A percentile compares a stretch with the other conserved stretches of the same genome.
phyloP scores from a whole-genome alignment of 805 yeast genomes.

The Spathaspora passalidarum region DNA sequence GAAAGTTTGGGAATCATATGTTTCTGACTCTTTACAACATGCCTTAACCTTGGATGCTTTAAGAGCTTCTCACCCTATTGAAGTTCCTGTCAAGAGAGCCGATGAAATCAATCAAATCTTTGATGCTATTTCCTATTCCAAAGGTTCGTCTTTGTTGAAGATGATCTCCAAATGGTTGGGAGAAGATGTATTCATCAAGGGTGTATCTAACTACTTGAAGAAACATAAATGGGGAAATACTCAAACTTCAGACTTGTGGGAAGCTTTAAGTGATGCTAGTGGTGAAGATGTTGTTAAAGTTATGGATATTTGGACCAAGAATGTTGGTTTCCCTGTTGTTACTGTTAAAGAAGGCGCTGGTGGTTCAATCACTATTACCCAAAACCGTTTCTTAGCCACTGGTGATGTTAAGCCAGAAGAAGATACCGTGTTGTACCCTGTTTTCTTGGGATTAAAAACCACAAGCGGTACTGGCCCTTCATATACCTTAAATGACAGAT shows the following conservation, averaged over 20 bases:
- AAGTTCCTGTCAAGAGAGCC: constrained; percentile 75
- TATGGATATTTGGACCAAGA: constrained; percentile 80
- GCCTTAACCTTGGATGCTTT: constrained; percentile 76
- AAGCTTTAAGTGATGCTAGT: constrained; percentile 62
- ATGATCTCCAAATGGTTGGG: constrained; percentile 82
- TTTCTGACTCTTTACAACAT: constrained; percentile 69
- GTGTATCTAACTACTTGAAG: constrained; percentile 74
- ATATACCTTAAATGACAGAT: constrained; percentile 46
- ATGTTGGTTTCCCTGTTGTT: constrained; percentile 75
- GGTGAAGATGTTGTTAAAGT: constrained; percentile 70
- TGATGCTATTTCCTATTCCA: constrained; percentile 79
- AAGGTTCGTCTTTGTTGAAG: constrained; percentile 75
- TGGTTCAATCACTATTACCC: constrained; percentile 55
- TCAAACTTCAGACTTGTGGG: constrained; percentile 74
- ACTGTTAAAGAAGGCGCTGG: constrained; percentile 55
- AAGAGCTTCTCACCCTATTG: constrained; percentile 82
- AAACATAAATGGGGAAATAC: constrained; percentile 79
- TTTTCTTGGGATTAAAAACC: constrained; percentile 64
- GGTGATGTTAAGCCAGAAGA: constrained; percentile 78
- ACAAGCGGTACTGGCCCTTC: constrained; percentile 59
- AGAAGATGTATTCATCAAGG: constrained; percentile 71
- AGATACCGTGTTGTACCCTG: constrained; percentile 65
- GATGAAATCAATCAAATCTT: constrained; percentile 81
- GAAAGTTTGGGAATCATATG: constrained; percentile 85
- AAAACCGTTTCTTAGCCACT: constrained; percentile 71